phyloP scores from a whole-genome alignment of 371 early-diverging fungal genomes.

The Mucor circinelloides region DNA sequence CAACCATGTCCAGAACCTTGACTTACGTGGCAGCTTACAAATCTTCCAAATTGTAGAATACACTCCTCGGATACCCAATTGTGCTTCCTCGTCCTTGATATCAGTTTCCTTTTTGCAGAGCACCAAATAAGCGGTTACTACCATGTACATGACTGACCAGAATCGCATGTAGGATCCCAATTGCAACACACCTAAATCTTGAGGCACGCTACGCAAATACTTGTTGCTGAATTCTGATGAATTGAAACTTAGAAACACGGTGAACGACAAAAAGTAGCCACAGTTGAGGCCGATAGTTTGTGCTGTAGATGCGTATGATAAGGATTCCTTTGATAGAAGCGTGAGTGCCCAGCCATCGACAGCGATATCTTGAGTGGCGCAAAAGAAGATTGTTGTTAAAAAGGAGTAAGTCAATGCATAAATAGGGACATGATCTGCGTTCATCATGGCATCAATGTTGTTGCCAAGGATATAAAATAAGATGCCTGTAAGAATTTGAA shows the following conservation, averaged over 20 bases:
- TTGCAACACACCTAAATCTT: conserved; percentile 73
- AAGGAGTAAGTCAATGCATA: conserved; percentile 72
- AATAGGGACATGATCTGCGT: conserved; percentile 62
- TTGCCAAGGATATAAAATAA: conserved; percentile 79
- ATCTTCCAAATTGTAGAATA: conserved; percentile 73
- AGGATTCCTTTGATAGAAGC: conserved; percentile 83
- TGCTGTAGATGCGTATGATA: conserved; percentile 90
- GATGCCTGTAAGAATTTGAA: conserved; percentile 81
- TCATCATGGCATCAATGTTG: conserved; percentile 77
- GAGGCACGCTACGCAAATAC: conserved; percentile 77
- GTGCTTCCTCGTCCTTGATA: conserved; percentile 48
- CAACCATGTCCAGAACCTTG: neutral
- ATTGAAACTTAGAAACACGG: conserved; percentile 94
- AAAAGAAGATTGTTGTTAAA: conserved; percentile 83
- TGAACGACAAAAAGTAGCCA: conserved; percentile 95
- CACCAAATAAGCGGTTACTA: conserved; percentile 82
- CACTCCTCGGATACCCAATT: conserved; percentile 59
- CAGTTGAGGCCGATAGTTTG: conserved; percentile 96
- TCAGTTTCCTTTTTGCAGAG: conserved; percentile 72
- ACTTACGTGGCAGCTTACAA: conserved; percentile 71
- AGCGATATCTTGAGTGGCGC: conserved; percentile 98
- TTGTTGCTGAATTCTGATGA: conserved; percentile 94
- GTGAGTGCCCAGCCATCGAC: conserved; percentile 98
- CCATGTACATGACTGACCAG: conserved; percentile 88
- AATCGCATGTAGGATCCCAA: conserved; percentile 89